Evolutionary conservation across 352 stramenopile species (phyloP).

Genomic region (Globisporangium viniferum): DNA sequence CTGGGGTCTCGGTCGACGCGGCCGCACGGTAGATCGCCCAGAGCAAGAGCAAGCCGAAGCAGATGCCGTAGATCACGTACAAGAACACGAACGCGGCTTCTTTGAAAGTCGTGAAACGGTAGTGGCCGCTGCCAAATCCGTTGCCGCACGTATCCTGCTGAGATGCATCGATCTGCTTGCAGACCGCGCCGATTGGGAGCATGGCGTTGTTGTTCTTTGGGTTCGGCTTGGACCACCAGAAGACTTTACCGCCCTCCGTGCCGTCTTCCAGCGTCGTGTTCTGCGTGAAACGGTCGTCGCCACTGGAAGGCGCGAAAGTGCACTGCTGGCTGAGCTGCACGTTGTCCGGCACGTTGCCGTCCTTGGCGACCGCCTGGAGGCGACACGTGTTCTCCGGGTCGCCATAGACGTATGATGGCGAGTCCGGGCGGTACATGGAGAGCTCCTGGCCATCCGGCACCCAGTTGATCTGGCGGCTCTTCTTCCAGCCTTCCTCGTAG

Average conservation of each 20-base stretch:
- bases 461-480: constrained; percentile 66
- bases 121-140: constrained; percentile 20
- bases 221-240: constrained; percentile 51
- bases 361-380: constrained; percentile 29
- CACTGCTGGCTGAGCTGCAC: constrained; percentile 43
- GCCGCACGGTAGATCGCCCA: constrained; percentile 26
- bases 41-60: constrained; percentile 29
- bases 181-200: constrained; percentile 54
- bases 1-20: constrained; percentile 19
- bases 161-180: constrained; percentile 23
- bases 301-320: constrained; percentile 26
- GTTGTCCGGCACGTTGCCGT: constrained; percentile 23
- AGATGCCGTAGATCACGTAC: constrained; percentile 49
- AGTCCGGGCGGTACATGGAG: constrained; percentile 55
- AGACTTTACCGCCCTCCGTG: constrained; percentile 42
- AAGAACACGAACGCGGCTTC: constrained; percentile 44
- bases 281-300: constrained; percentile 39
- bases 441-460: constrained; percentile 33
- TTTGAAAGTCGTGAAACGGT: constrained; percentile 55
- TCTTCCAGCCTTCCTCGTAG: constrained; percentile 68
- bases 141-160: constrained; percentile 28
- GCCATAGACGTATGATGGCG: constrained; percentile 58
- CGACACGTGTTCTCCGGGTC: constrained; percentile 45
- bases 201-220: constrained; percentile 71
- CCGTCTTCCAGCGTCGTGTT: constrained; percentile 55